phyloP scores from a whole-genome alignment of 139 green algal species.

The Protoeuglena noctilucae region DNA sequence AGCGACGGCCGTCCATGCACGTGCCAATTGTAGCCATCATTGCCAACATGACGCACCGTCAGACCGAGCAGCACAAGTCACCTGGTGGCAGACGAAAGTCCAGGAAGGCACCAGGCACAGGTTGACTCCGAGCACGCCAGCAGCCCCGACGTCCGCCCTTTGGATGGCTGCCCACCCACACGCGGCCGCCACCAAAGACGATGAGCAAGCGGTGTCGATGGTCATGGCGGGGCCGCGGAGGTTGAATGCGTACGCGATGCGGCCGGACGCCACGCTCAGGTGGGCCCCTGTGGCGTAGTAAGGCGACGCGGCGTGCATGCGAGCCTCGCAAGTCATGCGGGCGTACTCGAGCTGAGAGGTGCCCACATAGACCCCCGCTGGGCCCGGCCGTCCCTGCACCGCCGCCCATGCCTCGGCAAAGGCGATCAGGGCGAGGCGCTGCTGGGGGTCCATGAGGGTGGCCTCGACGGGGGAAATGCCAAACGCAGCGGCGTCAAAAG shows the following conservation, averaged over 20 bases:
- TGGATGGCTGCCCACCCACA: too few species aligned
- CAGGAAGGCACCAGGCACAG: slow-evolving; percentile 36
- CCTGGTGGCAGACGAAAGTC: slow-evolving; percentile 31
- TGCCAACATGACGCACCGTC: too few species aligned
- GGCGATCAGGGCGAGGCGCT: slow-evolving; percentile 49
- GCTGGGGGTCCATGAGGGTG: slow-evolving; percentile 48
- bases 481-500: neutral
- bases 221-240: slow-evolving; percentile 48
- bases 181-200: slow-evolving; percentile 35
- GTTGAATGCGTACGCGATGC: slow-evolving; percentile 56
- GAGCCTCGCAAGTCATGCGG: slow-evolving; percentile 22
- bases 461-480: slow-evolving; percentile 15
- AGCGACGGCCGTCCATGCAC: too few species aligned
- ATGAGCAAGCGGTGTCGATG: slow-evolving; percentile 71
- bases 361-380: slow-evolving; percentile 50
- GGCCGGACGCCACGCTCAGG: slow-evolving; percentile 47
- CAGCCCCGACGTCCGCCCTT: slow-evolving; percentile 8
- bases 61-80: too few species aligned
- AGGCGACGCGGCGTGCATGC: slow-evolving; percentile 15
- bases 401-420: slow-evolving; percentile 2
- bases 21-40: slow-evolving; percentile 24
- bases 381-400: slow-evolving; percentile 9
- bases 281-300: slow-evolving; percentile 49
- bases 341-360: slow-evolving; percentile 57
- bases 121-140: slow-evolving; percentile 32